Evolutionary conservation across 1,284 basidiomycete genomes (phyloP), one percentile per base, ranked within the genome.

Genomic region (Takashimella tepidaria): DNA sequence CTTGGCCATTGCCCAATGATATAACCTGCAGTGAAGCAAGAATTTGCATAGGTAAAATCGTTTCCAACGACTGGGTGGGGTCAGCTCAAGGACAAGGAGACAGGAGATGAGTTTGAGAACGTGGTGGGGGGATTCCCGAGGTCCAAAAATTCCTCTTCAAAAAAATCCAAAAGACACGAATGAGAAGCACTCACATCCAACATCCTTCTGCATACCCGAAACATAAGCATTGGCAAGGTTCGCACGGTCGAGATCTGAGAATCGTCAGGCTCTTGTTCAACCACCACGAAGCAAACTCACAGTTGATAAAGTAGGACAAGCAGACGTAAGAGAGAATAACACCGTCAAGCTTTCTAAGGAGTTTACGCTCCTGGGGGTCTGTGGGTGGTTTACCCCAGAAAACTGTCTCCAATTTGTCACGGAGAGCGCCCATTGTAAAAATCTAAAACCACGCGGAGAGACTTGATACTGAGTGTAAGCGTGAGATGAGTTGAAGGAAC

Each of bases 301-400:
- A 37, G 31, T 37, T 37, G 31, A 37, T 37, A 37, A 37, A 37
- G 31, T 37, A 37, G 16, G 31, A 37, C 31, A 37, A 37, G 31
- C 31, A 37, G 31, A 37, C 31, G 53, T 68, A 72, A 22, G 61
- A 60, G n/a, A 72, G 49, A 24, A 72, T 70, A 26, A 69, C 63
- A 12, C 49, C 16, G 47, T 72, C 69, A 23, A 72, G 54, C 58
- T 72, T 72, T 50, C 59, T 24, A 23, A 72, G 52, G 13, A 72
- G 57, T 54, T 56, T 67, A 26, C 68, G 53, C 57, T 72, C 69
- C 41, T 57, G 56, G 3, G 58, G 60, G 41, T 61, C 58, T 1
- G 54, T 22, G 16, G 69, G 59, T 2, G 69, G 69, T 47, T 49
- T 53, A 22, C 67, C 65, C 69, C 69, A 72, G 49, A 67, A 63